phyloP scores from a whole-genome alignment of 768 basidiomycete species.

The Boletus edulis region DNA sequence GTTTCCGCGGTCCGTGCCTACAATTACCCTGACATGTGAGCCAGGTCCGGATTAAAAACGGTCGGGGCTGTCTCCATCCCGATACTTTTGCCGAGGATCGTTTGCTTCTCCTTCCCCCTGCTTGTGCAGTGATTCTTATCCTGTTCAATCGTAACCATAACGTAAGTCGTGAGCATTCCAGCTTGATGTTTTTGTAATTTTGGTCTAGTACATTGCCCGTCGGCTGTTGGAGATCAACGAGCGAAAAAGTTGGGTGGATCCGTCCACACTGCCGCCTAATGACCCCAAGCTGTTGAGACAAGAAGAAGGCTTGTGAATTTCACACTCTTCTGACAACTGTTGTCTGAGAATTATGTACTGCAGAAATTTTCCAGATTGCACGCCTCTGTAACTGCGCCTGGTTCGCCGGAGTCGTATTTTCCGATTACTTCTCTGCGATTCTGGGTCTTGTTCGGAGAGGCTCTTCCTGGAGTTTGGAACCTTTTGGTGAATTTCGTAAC shows the following conservation, averaged over 20 bases:
- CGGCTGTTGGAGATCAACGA: constrained; percentile 83
- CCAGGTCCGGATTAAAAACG: constrained; percentile 44
- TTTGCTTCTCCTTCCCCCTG: constrained; percentile 75
- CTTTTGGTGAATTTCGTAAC: constrained; percentile 69
- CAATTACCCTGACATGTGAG: background rate
- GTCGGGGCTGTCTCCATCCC: constrained; percentile 62
- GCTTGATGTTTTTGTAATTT: background rate
- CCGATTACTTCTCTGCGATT: constrained; percentile 81
- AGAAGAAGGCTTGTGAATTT: constrained; percentile 44
- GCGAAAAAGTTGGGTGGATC: constrained; percentile 58
- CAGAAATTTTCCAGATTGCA: constrained; percentile 81
- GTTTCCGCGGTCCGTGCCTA: constrained; percentile 13
- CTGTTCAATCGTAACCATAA: constrained; percentile 91
- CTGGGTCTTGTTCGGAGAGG: constrained; percentile 77
- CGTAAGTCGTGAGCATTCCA: constrained; percentile 39
- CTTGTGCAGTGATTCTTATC: constrained; percentile 70
- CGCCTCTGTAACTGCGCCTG: constrained; percentile 77
- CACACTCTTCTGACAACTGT: background rate
- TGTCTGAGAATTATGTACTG: constrained; percentile 19
- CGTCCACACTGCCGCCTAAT: constrained; percentile 38
- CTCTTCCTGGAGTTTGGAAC: constrained; percentile 72
- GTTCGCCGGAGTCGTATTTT: constrained; percentile 77
- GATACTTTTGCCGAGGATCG: constrained; percentile 81
- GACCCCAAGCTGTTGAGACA: constrained; percentile 43
- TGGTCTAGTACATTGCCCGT: constrained; percentile 67